Base-by-base conservation (phyloP, 192 early-diverging fungal genomes). In the Linderina pennispora region DNA sequence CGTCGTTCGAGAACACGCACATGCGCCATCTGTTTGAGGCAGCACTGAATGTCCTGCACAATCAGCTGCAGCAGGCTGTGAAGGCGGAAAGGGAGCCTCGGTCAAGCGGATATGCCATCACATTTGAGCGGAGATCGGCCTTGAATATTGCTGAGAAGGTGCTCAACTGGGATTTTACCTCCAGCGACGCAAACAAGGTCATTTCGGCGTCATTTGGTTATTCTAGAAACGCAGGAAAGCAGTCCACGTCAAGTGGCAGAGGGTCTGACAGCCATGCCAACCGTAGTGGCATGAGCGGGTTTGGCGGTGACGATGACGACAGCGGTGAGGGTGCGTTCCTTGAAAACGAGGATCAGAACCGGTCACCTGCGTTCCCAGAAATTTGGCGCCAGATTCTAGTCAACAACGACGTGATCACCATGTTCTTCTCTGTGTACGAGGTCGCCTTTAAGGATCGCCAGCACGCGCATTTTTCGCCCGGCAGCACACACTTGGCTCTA, bases 371-470 rank as follows among this genome's bases (percentile, higher is more conserved):
- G 23, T 71, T 71, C 21, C 67, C 61, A 9, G 32, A 16, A 14
- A 32, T 41, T 37, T 71, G 67, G 67, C 67, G 52, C 39, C 18
- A 45, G n/a, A 43, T 71, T 41, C 50, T 71, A 20, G 21, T 71
- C n/a, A 55, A 55, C 40, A 51, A 37, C 48, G 61, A 64, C 23
- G 56, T 71, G 14, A 17, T 71, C 16, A 23, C 38, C 2, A 50
- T 71, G 61, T 64, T 71, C 43, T 71, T 71, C 38, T 63, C 56
- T 7, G 48, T 63, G 2, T 71, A 71, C 35, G 56, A 71, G 34
- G 67, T 61, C 11, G 51, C 67, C 1, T 15, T 71, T 32, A 59
- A 39, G 45, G 67, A 71, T 41, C 67, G 64, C 48, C 63, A 64
- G 67, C 67, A 71, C 53, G 48, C 38, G 14, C 58, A 43, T 21